Evolutionary conservation across 2,329 filamentous ascomycete genomes (phyloP).

Genomic region (Gaeumannomyces sp.): DNA sequence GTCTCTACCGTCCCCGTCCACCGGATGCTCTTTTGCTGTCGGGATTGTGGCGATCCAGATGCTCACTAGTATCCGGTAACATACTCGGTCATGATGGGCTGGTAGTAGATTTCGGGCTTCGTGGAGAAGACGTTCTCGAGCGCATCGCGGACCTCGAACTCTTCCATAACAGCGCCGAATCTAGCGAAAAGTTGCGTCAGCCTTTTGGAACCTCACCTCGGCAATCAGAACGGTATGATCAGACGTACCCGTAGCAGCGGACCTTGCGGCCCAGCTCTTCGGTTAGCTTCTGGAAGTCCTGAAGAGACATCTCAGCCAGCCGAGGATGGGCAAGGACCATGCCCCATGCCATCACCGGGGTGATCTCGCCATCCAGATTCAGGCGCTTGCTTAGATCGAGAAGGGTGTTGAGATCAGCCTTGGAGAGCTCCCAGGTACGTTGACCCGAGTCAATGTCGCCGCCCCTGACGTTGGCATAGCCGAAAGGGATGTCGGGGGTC

Average conservation of each 20-base stretch:
- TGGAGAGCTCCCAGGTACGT: constrained; percentile 74
- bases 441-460: constrained; percentile 43
- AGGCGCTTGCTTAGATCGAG: constrained; percentile 78
- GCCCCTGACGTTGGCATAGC: constrained; percentile 33
- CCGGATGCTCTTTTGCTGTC: not conserved
- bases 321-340: constrained; percentile 69
- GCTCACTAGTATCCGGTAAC: constrained; percentile 2
- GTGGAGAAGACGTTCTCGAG: constrained; percentile 63
- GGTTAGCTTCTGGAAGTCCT: constrained; percentile 67
- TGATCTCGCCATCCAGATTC: constrained; percentile 83
- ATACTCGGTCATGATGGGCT: constrained; percentile 3
- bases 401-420: constrained; percentile 71
- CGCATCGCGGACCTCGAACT: constrained; percentile 70
- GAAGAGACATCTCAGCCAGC: constrained; percentile 56
- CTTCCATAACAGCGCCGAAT: constrained; percentile 59
- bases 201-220: not conserved
- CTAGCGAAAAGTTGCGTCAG: constrained; percentile 27
- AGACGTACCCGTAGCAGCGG: constrained; percentile 80
- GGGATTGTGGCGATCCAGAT: not conserved
- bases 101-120: constrained; percentile 34
- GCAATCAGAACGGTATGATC: not conserved
- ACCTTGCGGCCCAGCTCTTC: constrained; percentile 74
- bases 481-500: constrained; percentile 47
- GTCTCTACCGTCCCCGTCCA: not conserved
- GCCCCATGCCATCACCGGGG: constrained; percentile 91